phyloP scores from a whole-genome alignment of 371 early-diverging fungal species.

The Sporodiniella umbellata region DNA sequence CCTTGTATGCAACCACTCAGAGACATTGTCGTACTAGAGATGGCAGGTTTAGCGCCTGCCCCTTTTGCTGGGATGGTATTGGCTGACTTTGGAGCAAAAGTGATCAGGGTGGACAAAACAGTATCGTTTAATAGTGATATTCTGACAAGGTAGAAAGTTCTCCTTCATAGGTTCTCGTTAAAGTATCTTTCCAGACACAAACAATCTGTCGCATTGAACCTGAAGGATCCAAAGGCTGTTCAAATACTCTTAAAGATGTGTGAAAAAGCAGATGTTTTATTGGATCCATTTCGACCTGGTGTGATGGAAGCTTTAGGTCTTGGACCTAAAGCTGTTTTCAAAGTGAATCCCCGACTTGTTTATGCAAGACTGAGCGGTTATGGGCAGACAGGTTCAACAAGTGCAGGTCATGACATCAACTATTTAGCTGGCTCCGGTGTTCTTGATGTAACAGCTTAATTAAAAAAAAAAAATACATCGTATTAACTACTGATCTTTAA shows the following conservation, averaged over 20 bases:
- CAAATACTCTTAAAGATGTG: conserved; percentile 44
- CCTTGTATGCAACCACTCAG: conserved; percentile 35
- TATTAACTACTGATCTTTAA: neutral
- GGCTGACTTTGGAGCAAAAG: conserved; percentile 74
- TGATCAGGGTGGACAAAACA: conserved; percentile 69
- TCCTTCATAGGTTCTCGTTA: neutral
- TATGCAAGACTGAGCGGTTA: conserved; percentile 72
- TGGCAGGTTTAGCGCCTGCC: conserved; percentile 75
- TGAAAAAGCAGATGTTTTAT: conserved; percentile 58
- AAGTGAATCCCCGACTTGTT: conserved; percentile 57
- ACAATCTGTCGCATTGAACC: conserved; percentile 64
- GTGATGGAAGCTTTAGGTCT: conserved; percentile 70
- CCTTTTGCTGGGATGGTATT: conserved; percentile 73
- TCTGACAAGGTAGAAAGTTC: conserved; percentile 37
- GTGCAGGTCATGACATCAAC: conserved; percentile 80
- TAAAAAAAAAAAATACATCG: neutral
- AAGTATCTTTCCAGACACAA: conserved; percentile 47
- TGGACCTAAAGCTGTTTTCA: conserved; percentile 60
- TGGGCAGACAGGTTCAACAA: conserved; percentile 56
- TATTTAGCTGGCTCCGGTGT: conserved; percentile 70
- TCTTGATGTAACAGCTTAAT: conserved; percentile 38
- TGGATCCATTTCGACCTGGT: conserved; percentile 82
- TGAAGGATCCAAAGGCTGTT: conserved; percentile 54
- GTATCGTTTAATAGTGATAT: conserved; percentile 44
- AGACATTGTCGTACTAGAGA: conserved; percentile 63